phyloP scores from a whole-genome alignment of 179 eudicot genomes.

The Drosera spatulata region DNA sequence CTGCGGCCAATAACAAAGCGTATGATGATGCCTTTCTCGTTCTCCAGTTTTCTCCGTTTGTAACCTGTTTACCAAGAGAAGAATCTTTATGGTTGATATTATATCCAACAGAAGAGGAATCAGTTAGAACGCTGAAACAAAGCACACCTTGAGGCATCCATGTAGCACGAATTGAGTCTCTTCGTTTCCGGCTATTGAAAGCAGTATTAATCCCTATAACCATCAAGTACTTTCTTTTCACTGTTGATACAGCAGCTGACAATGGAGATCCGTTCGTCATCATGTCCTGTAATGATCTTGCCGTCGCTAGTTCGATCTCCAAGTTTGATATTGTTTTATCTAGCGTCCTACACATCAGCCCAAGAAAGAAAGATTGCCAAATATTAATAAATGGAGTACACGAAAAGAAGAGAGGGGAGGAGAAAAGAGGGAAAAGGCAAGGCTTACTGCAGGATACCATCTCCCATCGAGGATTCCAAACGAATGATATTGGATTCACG shows the following conservation, averaged over 20 bases:
- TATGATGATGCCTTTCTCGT: constrained; percentile 77
- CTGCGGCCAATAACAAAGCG: constrained; percentile 97
- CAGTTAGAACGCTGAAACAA: constrained; percentile 1
- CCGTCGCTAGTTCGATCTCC: constrained; percentile 82
- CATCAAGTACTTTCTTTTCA: constrained; percentile 66
- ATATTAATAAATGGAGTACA: not conserved
- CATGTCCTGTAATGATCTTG: constrained; percentile 66
- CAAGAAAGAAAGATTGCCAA: not conserved
- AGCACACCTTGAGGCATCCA: constrained; percentile 93
- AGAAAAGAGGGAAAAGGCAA: not conserved
- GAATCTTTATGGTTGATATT: not conserved
- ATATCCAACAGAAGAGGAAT: constrained; percentile 1
- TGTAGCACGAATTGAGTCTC: constrained; percentile 93
- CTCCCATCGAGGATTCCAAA: constrained; percentile 36
- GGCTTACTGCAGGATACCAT: constrained; percentile 49
- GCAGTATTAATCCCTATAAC: constrained; percentile 93
- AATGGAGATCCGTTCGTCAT: constrained; percentile 65
- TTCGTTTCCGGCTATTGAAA: constrained; percentile 88
- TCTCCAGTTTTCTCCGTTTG: constrained; percentile 60
- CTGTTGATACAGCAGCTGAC: constrained; percentile 30
- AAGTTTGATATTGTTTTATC: constrained; percentile 76
- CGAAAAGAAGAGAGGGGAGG: not conserved
- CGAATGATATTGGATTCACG: constrained; percentile 26
- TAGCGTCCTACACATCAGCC: constrained; percentile 35
- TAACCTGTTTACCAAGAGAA: constrained; percentile 39